Evolutionary conservation across 1,284 basidiomycete species (phyloP), one percentile per base, ranked within the genome.

Genomic region (Ustilago loliicola): DNA sequence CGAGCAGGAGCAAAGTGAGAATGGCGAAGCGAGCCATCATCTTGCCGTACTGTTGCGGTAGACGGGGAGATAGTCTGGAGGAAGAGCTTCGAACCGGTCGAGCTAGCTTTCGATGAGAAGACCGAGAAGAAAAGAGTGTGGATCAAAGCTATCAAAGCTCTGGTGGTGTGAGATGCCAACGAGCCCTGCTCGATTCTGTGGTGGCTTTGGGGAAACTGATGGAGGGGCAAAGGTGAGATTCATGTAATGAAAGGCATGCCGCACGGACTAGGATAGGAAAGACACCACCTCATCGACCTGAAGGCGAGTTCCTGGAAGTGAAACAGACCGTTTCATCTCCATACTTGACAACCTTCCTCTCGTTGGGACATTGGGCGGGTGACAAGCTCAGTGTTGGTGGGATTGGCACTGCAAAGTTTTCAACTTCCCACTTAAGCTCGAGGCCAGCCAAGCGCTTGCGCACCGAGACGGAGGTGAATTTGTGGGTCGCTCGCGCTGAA

Each of bases 81-180:
- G 42, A 21, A 45, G 19, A 21, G 42, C 42, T 27, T 51, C 50
- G 50, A 51, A 29, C 50, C 50, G 4, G 50, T 51, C 50, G 50
- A 51, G 27, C 50, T 17, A 9, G 15, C 38, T 40, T 6, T 40
- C 38, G 38, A 40, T 25, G 11, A 17, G 15, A 32, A 19, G 21
- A 25, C 13, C 21, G 36, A 3, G 10, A 23, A 9, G 21, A 23
- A 23, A 36, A 10, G 21, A 54, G 32, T n/a, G 48, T 29, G 17
- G 25, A 6, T 19, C 36, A 40, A 40, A 56, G 15, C 50, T 51
- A 27, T 4, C 21, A 29, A 29, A 30, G 30, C 13, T 29, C 27
- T 25, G 13, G 9, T 51, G 19, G 23, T 30, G 21, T 36, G 34
- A 36, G 34, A 36, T 10, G 34, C 2, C 38, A 21, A 45, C 50